Base-by-base conservation (phyloP, 164 flowering plant genomes). In the Pachysandra terminalis region DNA sequence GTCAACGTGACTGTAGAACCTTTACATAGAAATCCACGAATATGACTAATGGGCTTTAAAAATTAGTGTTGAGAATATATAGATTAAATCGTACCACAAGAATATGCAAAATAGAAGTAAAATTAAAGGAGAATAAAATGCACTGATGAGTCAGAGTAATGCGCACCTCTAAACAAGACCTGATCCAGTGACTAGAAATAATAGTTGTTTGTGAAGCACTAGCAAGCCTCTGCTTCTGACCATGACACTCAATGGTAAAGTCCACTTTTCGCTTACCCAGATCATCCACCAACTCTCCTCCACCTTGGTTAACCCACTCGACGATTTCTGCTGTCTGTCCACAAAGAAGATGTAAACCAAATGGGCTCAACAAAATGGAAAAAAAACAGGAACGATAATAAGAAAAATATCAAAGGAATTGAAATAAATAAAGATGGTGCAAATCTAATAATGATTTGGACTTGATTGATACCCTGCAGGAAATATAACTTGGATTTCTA, bases 151-250 rank as follows among this genome's bases (percentile, higher is more conserved):
- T n/a, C 28, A 59, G 15, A 37, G 9, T 60, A 27, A 22, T 41
- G 25, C 27, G 63, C 82, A 95, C 98, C 96, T 92, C 87, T 68
- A 89, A 78, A 81, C 94, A 92, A 70, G 83, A 85, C 17, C 82
- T 74, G 61, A 95, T 72, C 98, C 98, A 92, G 68, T 95, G 98
- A 74, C 83, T 87, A 56, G 98, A 89, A 23, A 95, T 88, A 78
- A 67, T 55, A 52, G 77, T 81, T 74, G 80, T 70, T 60, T 73
- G 71, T 49, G 69, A 56, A 72, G 5, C 69, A 81, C 67, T 62
- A 26, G 59, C 63, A 40, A 60, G 54, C 12, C 25, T 75, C 25
- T 70, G 68, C 60, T 60, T 53, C 63, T 68, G 61, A 72, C 98
- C 98, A 78, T 95, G 98, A 66, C 88, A 77, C 65, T 89, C 97